phyloP scores from a whole-genome alignment of 345 rosid genomes.

The Arabis hirsuta region DNA sequence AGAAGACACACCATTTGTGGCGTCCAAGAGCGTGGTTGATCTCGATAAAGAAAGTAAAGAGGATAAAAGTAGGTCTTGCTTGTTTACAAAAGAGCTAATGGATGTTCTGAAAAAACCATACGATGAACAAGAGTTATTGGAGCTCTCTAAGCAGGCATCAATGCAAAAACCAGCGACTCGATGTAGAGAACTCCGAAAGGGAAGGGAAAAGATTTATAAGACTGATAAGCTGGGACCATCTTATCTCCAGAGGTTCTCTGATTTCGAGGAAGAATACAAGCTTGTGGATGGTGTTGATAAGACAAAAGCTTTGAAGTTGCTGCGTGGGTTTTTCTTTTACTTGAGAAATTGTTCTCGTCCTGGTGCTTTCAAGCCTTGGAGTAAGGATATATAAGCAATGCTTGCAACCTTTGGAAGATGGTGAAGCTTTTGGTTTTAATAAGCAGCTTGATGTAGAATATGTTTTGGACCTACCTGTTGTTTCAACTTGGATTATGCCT shows the following conservation, averaged over 20 bases:
- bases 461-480: neutral
- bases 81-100: slow-evolving; percentile 26
- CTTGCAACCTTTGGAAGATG: slow-evolving; percentile 17
- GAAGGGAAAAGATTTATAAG: slow-evolving; percentile 26
- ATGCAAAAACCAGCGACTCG: slow-evolving; percentile 21
- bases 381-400: neutral
- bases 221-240: slow-evolving; percentile 29
- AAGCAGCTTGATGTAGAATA: slow-evolving; percentile 11
- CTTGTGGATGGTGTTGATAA: slow-evolving; percentile 27
- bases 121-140: slow-evolving; percentile 28
- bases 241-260: slow-evolving; percentile 27
- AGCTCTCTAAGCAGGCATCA: slow-evolving; percentile 15
- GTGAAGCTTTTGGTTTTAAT: slow-evolving; percentile 15
- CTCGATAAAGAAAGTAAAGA: slow-evolving; percentile 26
- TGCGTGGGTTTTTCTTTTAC: slow-evolving; percentile 44
- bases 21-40: slow-evolving; percentile 37
- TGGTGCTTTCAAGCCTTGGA: slow-evolving; percentile 42
- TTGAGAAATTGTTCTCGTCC: slow-evolving; percentile 29
- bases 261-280: slow-evolving; percentile 35
- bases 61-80: neutral
- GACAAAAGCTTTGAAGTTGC: slow-evolving; percentile 24
- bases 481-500: neutral
- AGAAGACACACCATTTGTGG: slow-evolving; percentile 33
- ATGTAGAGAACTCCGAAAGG: slow-evolving; percentile 36
- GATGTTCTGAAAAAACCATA: slow-evolving; percentile 27